These are phyloP conservation scores for Hordeum marinum DNA, from an alignment of 176 grass and related monocot genomes.

Conservation along the genomic window DNA sequence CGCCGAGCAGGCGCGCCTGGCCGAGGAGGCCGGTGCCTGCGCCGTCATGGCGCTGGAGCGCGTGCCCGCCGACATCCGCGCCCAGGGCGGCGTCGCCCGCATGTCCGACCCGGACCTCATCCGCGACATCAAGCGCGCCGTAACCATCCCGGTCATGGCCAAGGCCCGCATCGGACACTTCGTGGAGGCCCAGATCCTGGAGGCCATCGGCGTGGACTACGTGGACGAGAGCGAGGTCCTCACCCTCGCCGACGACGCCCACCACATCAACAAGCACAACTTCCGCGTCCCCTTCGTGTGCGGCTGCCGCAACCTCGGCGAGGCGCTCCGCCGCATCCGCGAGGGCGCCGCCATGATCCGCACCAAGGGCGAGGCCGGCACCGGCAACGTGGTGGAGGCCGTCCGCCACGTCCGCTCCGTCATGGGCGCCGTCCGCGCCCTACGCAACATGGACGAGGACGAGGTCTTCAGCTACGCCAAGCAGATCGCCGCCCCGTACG, in stretches of 20 bases:
- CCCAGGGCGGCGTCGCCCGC: constrained; percentile 65
- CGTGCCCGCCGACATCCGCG: constrained; percentile 74
- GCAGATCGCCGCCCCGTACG: constrained; percentile 50
- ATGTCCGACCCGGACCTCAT: constrained; percentile 79
- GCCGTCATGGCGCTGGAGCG: constrained; percentile 84
- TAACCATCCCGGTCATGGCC: constrained; percentile 97
- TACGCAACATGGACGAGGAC: constrained; percentile 60
- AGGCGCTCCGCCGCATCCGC: constrained; percentile 65
- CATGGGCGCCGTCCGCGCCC: constrained; percentile 41
- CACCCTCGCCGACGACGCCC: constrained; percentile 57
- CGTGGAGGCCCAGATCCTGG: constrained; percentile 74
- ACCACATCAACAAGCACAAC: constrained; percentile 85
- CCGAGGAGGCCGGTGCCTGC: constrained; percentile 78
- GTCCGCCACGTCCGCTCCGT: constrained; percentile 63
- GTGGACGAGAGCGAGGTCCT: constrained; percentile 92
- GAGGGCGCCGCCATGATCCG: constrained; percentile 87
- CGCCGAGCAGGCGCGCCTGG: constrained; percentile 62
- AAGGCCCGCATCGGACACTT: constrained; percentile 93
- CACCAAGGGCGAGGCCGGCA: constrained; percentile 85
- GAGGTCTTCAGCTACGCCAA: constrained; percentile 62
- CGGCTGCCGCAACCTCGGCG: constrained; percentile 71
- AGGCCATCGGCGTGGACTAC: constrained; percentile 77
- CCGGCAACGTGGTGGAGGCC: constrained; percentile 69
- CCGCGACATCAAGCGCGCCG: constrained; percentile 86
- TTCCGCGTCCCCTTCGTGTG: constrained; percentile 82